Conservation (phyloP, 2,329 filamentous ascomycete genomes). For the Coniosporium uncinatum region DNA sequence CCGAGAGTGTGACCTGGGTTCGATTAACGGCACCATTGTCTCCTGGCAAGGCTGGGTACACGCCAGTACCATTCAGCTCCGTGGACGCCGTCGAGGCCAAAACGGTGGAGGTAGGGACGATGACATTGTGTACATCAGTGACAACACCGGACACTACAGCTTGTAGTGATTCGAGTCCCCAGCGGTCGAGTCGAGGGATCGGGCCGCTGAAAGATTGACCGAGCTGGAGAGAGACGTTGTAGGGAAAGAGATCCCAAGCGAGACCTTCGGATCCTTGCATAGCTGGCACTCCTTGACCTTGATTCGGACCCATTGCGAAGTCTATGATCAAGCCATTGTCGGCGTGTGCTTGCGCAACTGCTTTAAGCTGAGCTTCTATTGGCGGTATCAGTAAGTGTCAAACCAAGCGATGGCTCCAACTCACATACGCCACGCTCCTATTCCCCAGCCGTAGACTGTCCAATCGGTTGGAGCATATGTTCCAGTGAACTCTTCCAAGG, state of each 20-base stretch:
- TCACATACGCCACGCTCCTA: constrained; percentile 6
- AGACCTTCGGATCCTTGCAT: neutral
- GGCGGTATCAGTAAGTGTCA: no score
- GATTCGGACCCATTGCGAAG: constrained; percentile 32
- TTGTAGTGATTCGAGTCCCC: constrained; percentile 16
- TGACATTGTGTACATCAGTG: constrained; percentile 4
- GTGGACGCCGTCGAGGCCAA: no score
- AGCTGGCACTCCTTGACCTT: constrained; percentile 34
- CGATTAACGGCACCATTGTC: constrained; percentile 11
- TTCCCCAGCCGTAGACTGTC: neutral
- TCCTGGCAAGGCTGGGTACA: constrained; percentile 6
- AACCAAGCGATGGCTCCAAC: no score
- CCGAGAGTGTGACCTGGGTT: constrained; percentile 13
- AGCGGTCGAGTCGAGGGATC: constrained; percentile 30
- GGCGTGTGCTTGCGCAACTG: constrained; percentile 16
- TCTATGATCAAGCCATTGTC: constrained; percentile 30
- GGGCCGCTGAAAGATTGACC: constrained; percentile 18
- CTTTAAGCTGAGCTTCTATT: constrained; percentile 11
- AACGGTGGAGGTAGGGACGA: constrained; percentile 7
- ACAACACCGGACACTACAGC: constrained; percentile 13
- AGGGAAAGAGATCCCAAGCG: neutral
- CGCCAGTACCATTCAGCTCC: constrained; percentile 4
- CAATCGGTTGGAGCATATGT: constrained; percentile 1
- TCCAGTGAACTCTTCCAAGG: constrained; percentile 1
- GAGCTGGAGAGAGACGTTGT: constrained; percentile 18